A percentile compares a stretch with the other conserved stretches of the same genome.
Evolutionary conservation across 2,329 filamentous ascomycete species (phyloP).

Genomic region (Clarireedia sp.): DNA sequence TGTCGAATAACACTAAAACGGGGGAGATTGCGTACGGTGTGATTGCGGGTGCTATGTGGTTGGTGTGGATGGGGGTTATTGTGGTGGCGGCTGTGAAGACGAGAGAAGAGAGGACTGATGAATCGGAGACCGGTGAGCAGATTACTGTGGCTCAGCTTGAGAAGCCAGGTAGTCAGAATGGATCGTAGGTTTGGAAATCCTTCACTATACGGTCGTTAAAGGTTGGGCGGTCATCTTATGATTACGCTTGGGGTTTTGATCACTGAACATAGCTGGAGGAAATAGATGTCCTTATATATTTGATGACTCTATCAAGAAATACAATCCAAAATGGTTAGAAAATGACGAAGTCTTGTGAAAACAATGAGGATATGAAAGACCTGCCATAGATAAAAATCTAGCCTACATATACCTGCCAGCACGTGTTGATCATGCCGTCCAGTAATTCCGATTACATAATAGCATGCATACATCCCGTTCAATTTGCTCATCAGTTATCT

Average conservation of each 20-base stretch:
- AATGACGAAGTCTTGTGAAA: too few species aligned
- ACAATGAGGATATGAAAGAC: too few species aligned
- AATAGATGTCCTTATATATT: too few species aligned
- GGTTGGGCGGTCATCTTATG: too few species aligned
- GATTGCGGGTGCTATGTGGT: constrained; percentile 43
- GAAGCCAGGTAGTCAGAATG: not conserved
- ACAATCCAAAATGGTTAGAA: too few species aligned
- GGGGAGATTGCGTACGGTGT: constrained; percentile 48
- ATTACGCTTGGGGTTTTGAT: too few species aligned
- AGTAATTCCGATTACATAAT: not conserved
- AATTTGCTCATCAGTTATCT: not conserved
- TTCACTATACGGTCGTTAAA: not conserved
- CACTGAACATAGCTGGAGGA: too few species aligned
- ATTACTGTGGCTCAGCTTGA: not conserved
- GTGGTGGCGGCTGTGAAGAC: constrained; percentile 10
- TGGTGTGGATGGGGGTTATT: constrained; percentile 36
- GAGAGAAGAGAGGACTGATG: not conserved
- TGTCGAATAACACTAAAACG: constrained; percentile 34
- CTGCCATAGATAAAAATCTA: too few species aligned
- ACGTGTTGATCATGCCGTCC: too few species aligned
- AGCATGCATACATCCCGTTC: not conserved
- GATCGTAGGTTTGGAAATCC: not conserved
- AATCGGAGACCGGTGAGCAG: not conserved
- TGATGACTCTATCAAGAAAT: too few species aligned
- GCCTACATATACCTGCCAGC: too few species aligned